phyloP scores from a whole-genome alignment of 306 rosid genomes.

The Boehmeria nivea region DNA sequence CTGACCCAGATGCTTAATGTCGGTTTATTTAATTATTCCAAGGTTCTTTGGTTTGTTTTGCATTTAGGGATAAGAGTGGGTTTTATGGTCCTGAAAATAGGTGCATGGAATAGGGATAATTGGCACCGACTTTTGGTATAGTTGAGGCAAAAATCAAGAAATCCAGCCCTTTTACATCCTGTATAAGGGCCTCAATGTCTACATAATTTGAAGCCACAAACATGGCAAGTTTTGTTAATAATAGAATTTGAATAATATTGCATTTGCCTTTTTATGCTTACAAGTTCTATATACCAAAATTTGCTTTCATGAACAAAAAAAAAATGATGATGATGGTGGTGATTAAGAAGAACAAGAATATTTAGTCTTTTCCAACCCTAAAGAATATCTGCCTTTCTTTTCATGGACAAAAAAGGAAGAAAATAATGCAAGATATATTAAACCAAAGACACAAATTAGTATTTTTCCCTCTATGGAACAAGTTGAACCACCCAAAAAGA shows the following conservation, averaged over 20 bases:
- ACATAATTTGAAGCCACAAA: constrained; percentile 12
- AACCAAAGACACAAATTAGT: background rate
- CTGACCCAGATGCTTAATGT: constrained; percentile 32
- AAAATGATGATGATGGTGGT: no score
- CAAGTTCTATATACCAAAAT: no score
- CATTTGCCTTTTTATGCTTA: background rate
- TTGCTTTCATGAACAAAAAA: no score
- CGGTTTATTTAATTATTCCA: constrained; percentile 6
- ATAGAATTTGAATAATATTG: background rate
- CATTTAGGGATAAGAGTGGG: constrained; percentile 16
- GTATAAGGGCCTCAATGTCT: constrained; percentile 30
- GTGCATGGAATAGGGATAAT: background rate
- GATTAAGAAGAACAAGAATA: background rate
- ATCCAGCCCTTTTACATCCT: constrained; percentile 30
- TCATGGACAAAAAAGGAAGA: background rate
- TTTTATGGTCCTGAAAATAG: constrained; percentile 1
- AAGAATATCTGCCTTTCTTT: background rate
- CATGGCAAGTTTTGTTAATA: constrained; percentile 4
- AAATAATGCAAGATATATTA: background rate
- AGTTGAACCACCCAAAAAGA: no score
- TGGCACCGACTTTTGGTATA: constrained; percentile 35
- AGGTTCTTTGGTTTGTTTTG: constrained; percentile 4
- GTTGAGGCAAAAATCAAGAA: constrained; percentile 17
- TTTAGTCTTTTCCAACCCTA: background rate
- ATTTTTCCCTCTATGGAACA: background rate